Base-by-base conservation (phyloP, 139 green algal species). In the Eudorina sp. region DNA sequence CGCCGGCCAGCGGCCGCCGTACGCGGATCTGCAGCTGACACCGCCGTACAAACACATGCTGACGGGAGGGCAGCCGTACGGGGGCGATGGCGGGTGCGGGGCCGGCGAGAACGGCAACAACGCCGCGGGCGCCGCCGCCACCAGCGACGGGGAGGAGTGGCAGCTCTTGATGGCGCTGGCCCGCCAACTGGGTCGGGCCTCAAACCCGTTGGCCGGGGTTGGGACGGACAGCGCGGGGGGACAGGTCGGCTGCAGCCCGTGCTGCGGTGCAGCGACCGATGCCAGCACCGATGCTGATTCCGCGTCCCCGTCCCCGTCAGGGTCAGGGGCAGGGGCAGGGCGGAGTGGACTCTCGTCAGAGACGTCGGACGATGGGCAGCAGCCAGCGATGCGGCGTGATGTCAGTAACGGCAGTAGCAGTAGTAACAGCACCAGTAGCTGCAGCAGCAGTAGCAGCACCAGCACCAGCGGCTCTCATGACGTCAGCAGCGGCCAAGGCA, bases 401-500 rank as follows among this genome's bases (percentile, higher is more conserved):
- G n/a, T n/a, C n/a, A n/a, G n/a, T n/a, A n/a, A n/a, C n/a, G n/a
- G 66, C 27, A 74, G 66, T 9, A 45, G 66, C 66, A 45, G 66
- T 38, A 51, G 18, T 11, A 72, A 41, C 40, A 45, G 69, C 43
- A 79, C 83, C 77, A 86, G 83, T 72, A 90, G 48, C 53, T 80
- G 73, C 58, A 85, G 72, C 21, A 72, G 38, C 16, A 62, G 53
- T 68, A 84, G 46, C 81, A 77, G 41, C 38, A 77, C 0, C 25
- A 29, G 23, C 53, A 62, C 62, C 46, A 86, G 88, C 78, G 84
- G 83, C 76, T n/a, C n/a, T n/a, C n/a, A n/a, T 27, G 84, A 5
- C 25, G 38, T 11, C 53, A 62, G 70, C 46, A 86, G 88, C 78
- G 84, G 83, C 76, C 83, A 51, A 45, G 85, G 73, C 85, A 85